phyloP scores from a whole-genome alignment of 2,329 filamentous ascomycete species.

The Ophiostoma ulmi region DNA sequence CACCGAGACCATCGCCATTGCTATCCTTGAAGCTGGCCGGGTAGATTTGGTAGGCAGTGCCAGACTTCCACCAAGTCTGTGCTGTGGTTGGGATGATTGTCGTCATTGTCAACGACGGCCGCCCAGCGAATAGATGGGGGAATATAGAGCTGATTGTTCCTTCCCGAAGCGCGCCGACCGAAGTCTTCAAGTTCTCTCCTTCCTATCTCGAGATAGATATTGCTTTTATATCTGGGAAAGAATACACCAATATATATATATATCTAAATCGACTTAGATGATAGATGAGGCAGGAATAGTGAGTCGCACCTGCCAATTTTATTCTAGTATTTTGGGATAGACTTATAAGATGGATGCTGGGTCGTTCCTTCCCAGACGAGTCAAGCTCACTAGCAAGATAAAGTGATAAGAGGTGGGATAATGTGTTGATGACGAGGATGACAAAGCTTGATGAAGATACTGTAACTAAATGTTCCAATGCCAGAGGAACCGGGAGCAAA shows the following conservation, averaged over 20 bases:
- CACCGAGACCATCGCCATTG: conserved; percentile 58
- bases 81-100: neutral
- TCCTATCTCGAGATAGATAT: neutral
- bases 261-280: neutral
- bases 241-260: neutral
- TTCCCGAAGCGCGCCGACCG: neutral
- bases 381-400: neutral
- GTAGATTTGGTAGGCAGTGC: conserved; percentile 39
- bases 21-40: conserved; percentile 56
- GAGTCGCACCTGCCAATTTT: neutral
- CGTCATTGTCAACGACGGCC: conserved; percentile 14
- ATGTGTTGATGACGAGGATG: neutral
- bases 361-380: neutral
- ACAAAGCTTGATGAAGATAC: neutral
- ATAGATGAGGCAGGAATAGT: neutral
- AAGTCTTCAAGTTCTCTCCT: neutral
- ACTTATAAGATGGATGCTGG: neutral
- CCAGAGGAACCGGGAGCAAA: too few relatives aligned
- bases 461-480: neutral
- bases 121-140: neutral
- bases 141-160: neutral
- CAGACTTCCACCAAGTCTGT: conserved; percentile 29
- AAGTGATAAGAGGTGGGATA: conserved; percentile 1
- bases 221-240: neutral
- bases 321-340: neutral